Evolutionary conservation across 208 protist species (phyloP).

Genomic region (Wallacemonas sp.): DNA sequence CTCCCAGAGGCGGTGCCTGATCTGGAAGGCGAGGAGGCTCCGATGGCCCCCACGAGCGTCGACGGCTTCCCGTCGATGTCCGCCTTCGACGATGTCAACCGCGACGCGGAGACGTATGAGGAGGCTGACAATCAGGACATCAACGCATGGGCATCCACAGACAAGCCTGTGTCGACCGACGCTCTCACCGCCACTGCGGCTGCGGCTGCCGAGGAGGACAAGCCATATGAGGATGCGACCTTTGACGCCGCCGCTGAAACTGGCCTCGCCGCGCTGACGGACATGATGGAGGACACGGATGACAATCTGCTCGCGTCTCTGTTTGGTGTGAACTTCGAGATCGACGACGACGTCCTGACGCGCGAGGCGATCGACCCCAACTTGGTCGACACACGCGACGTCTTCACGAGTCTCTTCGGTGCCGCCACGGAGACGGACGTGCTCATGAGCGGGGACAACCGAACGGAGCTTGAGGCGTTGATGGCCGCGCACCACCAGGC

Average conservation of each 20-base stretch:
- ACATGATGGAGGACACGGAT: slow-evolving; percentile 2
- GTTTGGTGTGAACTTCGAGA: slow-evolving; percentile 23
- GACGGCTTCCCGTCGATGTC: slow-evolving; percentile 5
- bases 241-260: not conserved
- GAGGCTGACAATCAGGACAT: not conserved
- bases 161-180: not conserved
- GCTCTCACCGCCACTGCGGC: slow-evolving; percentile 1
- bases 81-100: slow-evolving; percentile 21
- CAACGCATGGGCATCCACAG: not conserved
- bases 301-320: slow-evolving; percentile 6
- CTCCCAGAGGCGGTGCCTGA: not conserved
- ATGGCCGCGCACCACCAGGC: slow-evolving; percentile 28
- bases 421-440: slow-evolving; percentile 9
- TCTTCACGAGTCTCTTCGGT: slow-evolving; percentile 63
- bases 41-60: not conserved
- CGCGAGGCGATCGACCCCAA: slow-evolving; percentile 41
- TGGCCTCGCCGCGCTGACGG: not conserved
- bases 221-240: not conserved
- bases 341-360: slow-evolving; percentile 20
- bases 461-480: slow-evolving; percentile 29
- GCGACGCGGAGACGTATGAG: not conserved
- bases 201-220: not conserved
- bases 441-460: slow-evolving; percentile 35
- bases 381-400: slow-evolving; percentile 60
- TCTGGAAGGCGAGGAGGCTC: not conserved